These are phyloP conservation scores for Lanmaoa rubissima DNA, from an alignment of 768 basidiomycete species.

Conservation along the genomic window DNA sequence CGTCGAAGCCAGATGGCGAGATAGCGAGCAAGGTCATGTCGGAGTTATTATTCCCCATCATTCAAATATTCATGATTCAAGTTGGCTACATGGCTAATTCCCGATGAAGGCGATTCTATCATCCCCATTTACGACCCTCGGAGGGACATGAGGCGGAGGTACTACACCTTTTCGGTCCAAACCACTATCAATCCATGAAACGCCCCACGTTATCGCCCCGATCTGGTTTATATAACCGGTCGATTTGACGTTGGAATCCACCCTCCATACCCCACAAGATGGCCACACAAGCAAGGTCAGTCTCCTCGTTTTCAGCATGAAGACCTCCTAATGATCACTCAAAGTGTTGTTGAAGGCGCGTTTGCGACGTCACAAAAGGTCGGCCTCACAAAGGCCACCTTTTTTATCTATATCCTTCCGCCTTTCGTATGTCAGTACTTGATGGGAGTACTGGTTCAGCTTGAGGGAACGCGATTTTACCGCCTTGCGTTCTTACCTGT, in stretches of 20 bases:
- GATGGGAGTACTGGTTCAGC: slow-evolving; percentile 55
- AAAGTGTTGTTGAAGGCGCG: neutral
- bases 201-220: too few species aligned
- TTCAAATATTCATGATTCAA: too few species aligned
- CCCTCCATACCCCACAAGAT: neutral
- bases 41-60: too few species aligned
- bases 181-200: too few species aligned
- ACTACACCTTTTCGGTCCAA: too few species aligned
- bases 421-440: slow-evolving; percentile 48
- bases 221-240: neutral
- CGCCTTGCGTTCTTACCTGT: slow-evolving; percentile 51
- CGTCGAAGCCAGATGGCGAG: neutral
- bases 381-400: slow-evolving; percentile 21
- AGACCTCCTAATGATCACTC: neutral
- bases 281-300: slow-evolving; percentile 4
- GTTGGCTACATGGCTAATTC: too few species aligned
- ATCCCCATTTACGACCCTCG: neutral
- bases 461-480: slow-evolving; percentile 38
- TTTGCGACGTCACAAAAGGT: slow-evolving; percentile 6
- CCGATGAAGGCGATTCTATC: too few species aligned
- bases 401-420: slow-evolving; percentile 39
- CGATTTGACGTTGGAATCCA: neutral
- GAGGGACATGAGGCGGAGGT: neutral
- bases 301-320: neutral
- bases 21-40: too few species aligned